Conservation (phyloP, 2,329 filamentous ascomycete species). For the Clarireedia paspali region DNA sequence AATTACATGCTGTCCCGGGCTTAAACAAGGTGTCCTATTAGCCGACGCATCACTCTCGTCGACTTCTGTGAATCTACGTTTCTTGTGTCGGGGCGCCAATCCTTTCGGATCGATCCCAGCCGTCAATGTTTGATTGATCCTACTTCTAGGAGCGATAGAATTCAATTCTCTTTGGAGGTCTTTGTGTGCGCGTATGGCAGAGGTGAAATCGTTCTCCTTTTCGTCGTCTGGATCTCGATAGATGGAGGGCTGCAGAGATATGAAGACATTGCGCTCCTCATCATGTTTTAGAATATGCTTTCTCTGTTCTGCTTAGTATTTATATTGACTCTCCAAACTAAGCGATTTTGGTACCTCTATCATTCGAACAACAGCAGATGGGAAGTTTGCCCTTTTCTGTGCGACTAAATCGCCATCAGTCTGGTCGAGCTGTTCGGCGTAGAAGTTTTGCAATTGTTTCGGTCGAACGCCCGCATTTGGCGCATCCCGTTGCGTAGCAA, state of each 20-base stretch:
- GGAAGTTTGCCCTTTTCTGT: background rate
- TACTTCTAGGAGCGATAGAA: background rate
- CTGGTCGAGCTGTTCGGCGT: conserved; percentile 1
- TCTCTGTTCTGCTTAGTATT: background rate
- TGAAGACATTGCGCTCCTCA: background rate
- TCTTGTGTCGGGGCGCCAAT: background rate
- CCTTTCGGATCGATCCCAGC: conserved; percentile 4
- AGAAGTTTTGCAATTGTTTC: background rate
- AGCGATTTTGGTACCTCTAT: background rate
- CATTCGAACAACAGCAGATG: background rate
- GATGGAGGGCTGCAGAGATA: background rate
- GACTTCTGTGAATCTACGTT: conserved; percentile 2
- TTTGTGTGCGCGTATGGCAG: background rate
- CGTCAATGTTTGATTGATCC: background rate
- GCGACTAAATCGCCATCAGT: background rate
- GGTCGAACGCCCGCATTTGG: background rate
- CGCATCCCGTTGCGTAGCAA: background rate
- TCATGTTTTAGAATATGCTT: background rate
- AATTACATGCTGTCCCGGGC: background rate
- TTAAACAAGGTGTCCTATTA: background rate
- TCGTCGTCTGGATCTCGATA: background rate
- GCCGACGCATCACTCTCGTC: conserved; percentile 4
- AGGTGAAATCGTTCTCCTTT: background rate
- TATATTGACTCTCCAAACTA: background rate
- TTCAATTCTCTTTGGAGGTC: too few relatives aligned